phyloP scores from a whole-genome alignment of 192 early-diverging fungal genomes.

The Entrophospora sp. region DNA sequence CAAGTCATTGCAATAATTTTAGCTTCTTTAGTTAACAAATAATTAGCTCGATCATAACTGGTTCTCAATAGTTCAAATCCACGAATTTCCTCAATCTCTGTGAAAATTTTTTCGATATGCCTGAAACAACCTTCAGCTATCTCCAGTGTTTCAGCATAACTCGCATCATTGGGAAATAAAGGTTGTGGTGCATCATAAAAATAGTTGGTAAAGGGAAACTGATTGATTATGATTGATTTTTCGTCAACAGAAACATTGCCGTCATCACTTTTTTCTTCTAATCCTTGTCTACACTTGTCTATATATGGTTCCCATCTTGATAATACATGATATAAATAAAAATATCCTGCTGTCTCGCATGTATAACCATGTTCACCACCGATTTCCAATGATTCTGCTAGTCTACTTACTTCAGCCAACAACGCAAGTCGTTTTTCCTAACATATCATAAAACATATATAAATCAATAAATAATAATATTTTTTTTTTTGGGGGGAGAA shows the following conservation, averaged over 20 bases:
- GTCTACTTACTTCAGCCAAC: conserved; percentile 63
- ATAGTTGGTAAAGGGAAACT: conserved; percentile 79
- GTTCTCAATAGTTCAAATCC: conserved; percentile 88
- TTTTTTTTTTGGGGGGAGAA: too few relatives aligned
- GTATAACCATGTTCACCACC: conserved; percentile 82
- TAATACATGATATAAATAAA: conserved; percentile 70
- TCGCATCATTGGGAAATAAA: conserved; percentile 46
- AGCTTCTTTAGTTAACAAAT: conserved; percentile 91
- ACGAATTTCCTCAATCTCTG: conserved; percentile 81
- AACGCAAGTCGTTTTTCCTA: conserved; percentile 65
- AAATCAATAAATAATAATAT: too few relatives aligned
- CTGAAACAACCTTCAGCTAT: conserved; percentile 73
- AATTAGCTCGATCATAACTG: conserved; percentile 73
- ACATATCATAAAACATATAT: too few relatives aligned
- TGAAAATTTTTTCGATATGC: conserved; percentile 73
- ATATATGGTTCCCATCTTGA: conserved; percentile 68
- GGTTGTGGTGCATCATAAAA: conserved; percentile 67
- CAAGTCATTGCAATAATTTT: conserved; percentile 97
- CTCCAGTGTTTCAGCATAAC: conserved; percentile 45
- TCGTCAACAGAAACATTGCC: too few relatives aligned
- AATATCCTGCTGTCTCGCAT: conserved; percentile 89
- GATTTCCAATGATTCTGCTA: conserved; percentile 70
- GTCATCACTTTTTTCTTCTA: conserved; percentile 14
- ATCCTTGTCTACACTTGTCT: conserved; percentile 21
- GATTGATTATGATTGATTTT: conserved; percentile 29